Conservation (phyloP, 129 eudicot genomes). For the Dittrichia graveolens region DNA sequence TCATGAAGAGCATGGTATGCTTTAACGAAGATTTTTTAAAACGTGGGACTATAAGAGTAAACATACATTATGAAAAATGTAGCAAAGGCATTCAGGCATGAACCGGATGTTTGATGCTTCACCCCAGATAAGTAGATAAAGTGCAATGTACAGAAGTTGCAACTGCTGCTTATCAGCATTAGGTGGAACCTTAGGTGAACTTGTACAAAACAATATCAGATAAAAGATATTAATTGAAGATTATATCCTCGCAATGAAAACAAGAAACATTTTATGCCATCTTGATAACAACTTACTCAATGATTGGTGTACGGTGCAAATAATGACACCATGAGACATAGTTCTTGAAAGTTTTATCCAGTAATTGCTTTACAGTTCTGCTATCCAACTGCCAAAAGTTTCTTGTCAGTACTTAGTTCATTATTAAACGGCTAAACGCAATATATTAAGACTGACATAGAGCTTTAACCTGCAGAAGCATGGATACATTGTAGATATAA, state of each 20-base stretch:
- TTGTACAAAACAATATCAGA: conserved; percentile 18
- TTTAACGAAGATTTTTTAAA: not conserved
- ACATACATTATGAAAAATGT: conserved; percentile 90
- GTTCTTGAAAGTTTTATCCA: conserved; percentile 77
- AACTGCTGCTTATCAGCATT: conserved; percentile 66
- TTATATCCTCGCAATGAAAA: conserved; percentile 4
- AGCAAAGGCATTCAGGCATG: conserved; percentile 97
- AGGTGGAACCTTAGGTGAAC: conserved; percentile 49
- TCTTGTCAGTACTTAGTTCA: conserved; percentile 10
- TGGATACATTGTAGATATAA: conserved; percentile 1
- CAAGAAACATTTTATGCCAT: conserved; percentile 2
- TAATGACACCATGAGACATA: conserved; percentile 85
- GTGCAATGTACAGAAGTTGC: conserved; percentile 89
- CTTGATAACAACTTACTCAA: conserved; percentile 55
- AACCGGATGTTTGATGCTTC: conserved; percentile 97
- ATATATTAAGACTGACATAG: not conserved
- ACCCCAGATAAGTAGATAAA: conserved; percentile 95
- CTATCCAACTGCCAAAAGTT: conserved; percentile 57
- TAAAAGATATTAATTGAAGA: not conserved
- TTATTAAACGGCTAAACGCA: not conserved
- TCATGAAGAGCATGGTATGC: too few relatives aligned
- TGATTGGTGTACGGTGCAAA: conserved; percentile 65
- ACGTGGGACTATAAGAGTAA: conserved; percentile 4
- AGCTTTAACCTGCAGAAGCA: conserved; percentile 11
- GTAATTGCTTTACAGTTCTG: conserved; percentile 53